These are phyloP conservation scores for Aspergillus ustus DNA, from an alignment of 2,329 filamentous ascomycete genomes.

Conservation along the genomic window DNA sequence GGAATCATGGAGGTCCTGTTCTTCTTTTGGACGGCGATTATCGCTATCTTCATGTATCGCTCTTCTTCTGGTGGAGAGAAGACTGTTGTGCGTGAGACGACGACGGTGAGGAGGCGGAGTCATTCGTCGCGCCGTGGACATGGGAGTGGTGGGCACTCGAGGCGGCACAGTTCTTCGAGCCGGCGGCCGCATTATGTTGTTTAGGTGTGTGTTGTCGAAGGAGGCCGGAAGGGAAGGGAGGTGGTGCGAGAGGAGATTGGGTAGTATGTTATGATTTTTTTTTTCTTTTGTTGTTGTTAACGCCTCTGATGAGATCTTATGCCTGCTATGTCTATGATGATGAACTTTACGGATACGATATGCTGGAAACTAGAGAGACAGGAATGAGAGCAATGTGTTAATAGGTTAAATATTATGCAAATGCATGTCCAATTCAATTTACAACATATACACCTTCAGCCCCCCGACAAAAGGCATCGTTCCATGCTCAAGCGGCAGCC, in stretches of 20 bases:
- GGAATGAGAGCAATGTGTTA: neutral
- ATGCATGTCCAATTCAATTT: neutral
- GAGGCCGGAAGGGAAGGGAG: neutral
- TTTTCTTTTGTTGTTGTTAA: neutral
- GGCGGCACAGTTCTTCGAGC: slow-evolving; percentile 32
- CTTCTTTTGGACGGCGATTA: slow-evolving; percentile 75
- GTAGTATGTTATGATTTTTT: too few relatives aligned
- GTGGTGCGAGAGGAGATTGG: neutral
- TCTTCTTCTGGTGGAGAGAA: slow-evolving; percentile 16
- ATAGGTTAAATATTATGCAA: neutral
- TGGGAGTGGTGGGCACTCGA: slow-evolving; percentile 30
- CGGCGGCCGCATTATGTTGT: slow-evolving; percentile 37
- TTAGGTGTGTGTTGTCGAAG: slow-evolving; percentile 14
- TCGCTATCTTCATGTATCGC: slow-evolving; percentile 60
- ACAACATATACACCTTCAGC: too few relatives aligned
- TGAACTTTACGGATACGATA: slow-evolving; percentile 1
- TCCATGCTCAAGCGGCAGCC: too few relatives aligned
- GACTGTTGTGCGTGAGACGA: slow-evolving; percentile 44
- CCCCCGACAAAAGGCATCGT: too few relatives aligned
- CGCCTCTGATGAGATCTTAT: neutral
- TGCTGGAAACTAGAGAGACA: neutral
- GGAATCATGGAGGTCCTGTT: slow-evolving; percentile 86
- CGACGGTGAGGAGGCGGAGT: slow-evolving; percentile 37
- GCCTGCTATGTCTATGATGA: neutral
- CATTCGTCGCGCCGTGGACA: slow-evolving; percentile 43